phyloP scores from a whole-genome alignment of 208 protist species.

The Acanthamoeba castellanii region DNA sequence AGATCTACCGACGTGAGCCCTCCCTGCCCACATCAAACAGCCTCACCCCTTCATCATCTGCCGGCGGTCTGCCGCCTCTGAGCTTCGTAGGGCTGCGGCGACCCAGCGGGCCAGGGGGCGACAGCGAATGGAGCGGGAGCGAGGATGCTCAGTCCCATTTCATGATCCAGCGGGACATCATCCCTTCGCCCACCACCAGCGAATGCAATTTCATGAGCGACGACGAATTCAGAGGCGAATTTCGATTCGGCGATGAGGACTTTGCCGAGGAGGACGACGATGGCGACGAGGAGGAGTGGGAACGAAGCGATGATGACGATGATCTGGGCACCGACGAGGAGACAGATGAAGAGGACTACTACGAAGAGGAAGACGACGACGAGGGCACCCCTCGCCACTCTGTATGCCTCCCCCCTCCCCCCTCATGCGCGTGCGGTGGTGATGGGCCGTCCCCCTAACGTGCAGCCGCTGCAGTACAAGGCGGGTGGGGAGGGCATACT shows the following conservation, averaged over 20 bases:
- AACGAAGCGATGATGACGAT: not conserved
- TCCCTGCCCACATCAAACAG: no score
- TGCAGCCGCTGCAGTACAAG: no score
- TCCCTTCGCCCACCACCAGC: not conserved
- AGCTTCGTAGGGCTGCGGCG: no score
- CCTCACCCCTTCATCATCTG: no score
- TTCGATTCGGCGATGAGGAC: not conserved
- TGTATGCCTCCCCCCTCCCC: not conserved
- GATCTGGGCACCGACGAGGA: not conserved
- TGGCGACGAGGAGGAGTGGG: not conserved
- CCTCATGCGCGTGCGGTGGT: no score
- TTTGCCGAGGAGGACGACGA: not conserved
- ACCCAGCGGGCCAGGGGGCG: not conserved
- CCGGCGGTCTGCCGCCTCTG: no score
- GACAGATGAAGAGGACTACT: not conserved
- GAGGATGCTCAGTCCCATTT: not conserved
- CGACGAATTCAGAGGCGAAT: not conserved
- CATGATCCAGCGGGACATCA: not conserved
- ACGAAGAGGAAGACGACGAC: not conserved
- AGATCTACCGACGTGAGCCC: no score
- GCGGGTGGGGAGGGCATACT: not conserved
- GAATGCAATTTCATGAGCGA: conserved; percentile 33
- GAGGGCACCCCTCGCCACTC: not conserved
- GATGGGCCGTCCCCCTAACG: no score
- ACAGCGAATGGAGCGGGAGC: conserved; percentile 3